These are phyloP conservation scores for Fusarium liriodendri DNA, from an alignment of 2,329 filamentous ascomycete genomes.

Conservation along the genomic window DNA sequence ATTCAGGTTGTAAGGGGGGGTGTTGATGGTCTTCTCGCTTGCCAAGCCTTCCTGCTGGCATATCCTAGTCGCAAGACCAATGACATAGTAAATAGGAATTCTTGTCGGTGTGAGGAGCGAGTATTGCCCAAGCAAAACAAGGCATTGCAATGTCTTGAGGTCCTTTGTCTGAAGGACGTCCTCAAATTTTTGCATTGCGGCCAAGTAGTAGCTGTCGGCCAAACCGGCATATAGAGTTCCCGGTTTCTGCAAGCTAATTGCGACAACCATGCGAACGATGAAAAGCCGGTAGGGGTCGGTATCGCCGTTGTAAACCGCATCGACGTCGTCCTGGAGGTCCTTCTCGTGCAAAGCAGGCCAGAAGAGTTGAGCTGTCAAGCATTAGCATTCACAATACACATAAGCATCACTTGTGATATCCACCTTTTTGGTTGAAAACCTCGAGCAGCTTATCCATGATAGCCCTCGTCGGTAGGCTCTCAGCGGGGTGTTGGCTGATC, in stretches of 20 bases:
- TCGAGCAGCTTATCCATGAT: conserved; percentile 84
- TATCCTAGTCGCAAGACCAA: conserved; percentile 87
- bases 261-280: conserved; percentile 88
- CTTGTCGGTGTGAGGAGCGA: conserved; percentile 92
- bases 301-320: conserved; percentile 83
- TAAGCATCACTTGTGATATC: conserved; percentile 33
- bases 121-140: conserved; percentile 88
- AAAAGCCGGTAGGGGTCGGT: conserved; percentile 88
- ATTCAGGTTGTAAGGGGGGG: conserved; percentile 71
- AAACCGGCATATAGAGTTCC: conserved; percentile 91
- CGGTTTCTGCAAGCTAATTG: conserved; percentile 93
- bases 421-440: conserved; percentile 87
- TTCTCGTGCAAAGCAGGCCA: conserved; percentile 89
- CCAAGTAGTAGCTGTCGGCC: conserved; percentile 94
- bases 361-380: conserved; percentile 79
- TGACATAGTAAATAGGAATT: conserved; percentile 92
- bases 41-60: conserved; percentile 89
- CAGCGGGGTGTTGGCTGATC: conserved; percentile 85
- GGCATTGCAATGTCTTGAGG: conserved; percentile 88
- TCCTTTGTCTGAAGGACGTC: conserved; percentile 89
- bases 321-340: conserved; percentile 78
- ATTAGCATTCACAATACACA: conserved; percentile 22
- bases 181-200: conserved; percentile 87
- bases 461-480: conserved; percentile 76
- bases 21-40: conserved; percentile 89